These are phyloP conservation scores for Abortiporus biennis DNA, from an alignment of 1,284 basidiomycete species.

Conservation along the genomic window DNA sequence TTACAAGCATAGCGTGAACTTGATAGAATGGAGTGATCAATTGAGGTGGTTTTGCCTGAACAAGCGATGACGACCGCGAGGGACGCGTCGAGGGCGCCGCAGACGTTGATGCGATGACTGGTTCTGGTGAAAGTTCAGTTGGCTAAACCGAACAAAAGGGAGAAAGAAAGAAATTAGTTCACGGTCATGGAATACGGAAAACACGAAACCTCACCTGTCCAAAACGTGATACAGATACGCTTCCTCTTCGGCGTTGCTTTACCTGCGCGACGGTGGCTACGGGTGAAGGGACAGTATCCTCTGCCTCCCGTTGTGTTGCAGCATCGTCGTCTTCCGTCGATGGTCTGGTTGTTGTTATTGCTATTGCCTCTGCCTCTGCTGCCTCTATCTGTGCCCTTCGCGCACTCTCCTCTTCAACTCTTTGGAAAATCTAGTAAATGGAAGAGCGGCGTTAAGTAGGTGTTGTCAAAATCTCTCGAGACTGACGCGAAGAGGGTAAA, in stretches of 20 bases:
- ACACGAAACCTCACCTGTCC: slow-evolving; percentile 47
- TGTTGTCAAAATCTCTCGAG: no score
- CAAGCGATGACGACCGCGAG: background rate
- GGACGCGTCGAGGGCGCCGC: slow-evolving; percentile 3
- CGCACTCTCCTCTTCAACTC: slow-evolving; percentile 48
- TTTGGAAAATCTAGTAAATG: slow-evolving; percentile 39
- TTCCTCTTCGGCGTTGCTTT: slow-evolving; percentile 34
- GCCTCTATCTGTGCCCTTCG: slow-evolving; percentile 28
- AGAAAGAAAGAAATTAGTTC: background rate
- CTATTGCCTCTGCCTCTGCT: slow-evolving; percentile 8
- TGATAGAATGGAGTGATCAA: no score
- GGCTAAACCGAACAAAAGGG: no score
- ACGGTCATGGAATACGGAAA: background rate
- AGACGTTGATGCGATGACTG: slow-evolving; percentile 1
- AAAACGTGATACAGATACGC: slow-evolving; percentile 47
- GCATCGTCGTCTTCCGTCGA: no score
- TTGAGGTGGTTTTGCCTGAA: background rate
- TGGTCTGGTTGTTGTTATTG: background rate
- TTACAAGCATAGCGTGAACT: no score
- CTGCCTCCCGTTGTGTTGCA: slow-evolving; percentile 6
- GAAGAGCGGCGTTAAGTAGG: background rate
- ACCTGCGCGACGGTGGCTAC: slow-evolving; percentile 18
- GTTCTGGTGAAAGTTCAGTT: slow-evolving; percentile 2
- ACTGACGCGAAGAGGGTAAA: no score
- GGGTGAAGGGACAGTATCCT: slow-evolving; percentile 12